Base-by-base conservation (phyloP, 2,329 filamentous ascomycete genomes). In the Ascochyta viciae-villosae region DNA sequence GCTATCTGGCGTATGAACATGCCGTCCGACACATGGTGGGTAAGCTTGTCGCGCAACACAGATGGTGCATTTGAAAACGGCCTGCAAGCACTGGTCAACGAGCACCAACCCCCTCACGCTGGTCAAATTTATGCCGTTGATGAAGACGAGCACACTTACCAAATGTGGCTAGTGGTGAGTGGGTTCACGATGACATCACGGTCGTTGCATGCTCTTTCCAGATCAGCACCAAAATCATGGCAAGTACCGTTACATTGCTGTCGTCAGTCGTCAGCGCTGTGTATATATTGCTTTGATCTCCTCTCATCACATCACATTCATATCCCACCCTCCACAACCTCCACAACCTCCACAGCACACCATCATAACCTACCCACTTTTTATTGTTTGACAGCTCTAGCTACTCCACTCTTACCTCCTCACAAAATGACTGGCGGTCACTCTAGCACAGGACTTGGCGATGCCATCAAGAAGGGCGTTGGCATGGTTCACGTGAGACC, bases 401-500 rank as follows among this genome's bases (percentile, higher is more conserved):
- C 53, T 26, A 50, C 53, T 46, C 41, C 41, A 50, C 37, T 34
- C 10, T 13, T 13, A 24, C n/a, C 23, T 13, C 3, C 24, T 37
- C n/a, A 48, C 35, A 62, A 52, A 4, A 74, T 74, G 67, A 58
- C 68, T 57, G 60, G 63, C 13, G 55, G 59, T 37, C 61, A 62
- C 56, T 60, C 63, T 35, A 68, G 68, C 35, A 59, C 58, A 47
- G 59, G 62, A 24, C 50, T 73, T 19, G 72, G 72, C 50, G 65
- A 66, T 38, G 66, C 70, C 15, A 57, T 76, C 33, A 70, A 69
- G 46, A 72, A 75, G 49, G 73, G 72, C 10, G 69, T 72, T 19
- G 66, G 70, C 12, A 62, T 71, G 50, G 57, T 76, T 27, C 75
- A 77, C 40, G 74, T 75, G 64, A 50, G 67, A 62, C 7, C 10